These are phyloP conservation scores for Chaetomiaceae sp. DNA, from an alignment of 2,329 filamentous ascomycete genomes.

Conservation along the genomic window DNA sequence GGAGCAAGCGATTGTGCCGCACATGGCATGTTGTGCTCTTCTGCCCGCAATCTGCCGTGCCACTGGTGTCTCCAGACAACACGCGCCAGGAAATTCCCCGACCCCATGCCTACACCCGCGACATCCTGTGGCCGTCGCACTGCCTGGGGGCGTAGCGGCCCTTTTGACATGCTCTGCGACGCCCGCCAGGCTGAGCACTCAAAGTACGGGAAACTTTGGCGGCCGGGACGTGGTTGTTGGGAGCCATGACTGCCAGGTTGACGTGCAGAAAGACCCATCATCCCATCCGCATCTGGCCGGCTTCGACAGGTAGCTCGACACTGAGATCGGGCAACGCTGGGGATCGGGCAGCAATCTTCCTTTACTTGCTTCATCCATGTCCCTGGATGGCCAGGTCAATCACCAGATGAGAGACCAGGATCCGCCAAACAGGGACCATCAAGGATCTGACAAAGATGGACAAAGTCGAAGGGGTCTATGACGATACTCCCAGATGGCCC, in stretches of 20 bases:
- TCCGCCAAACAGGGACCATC: neutral
- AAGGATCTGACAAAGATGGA: neutral
- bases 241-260: slow-evolving; percentile 1
- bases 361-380: too few relatives aligned
- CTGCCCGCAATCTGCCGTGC: slow-evolving; percentile 10
- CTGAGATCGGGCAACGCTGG: too few relatives aligned
- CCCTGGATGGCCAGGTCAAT: too few relatives aligned
- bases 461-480: too few relatives aligned
- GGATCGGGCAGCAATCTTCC: slow-evolving; percentile 9
- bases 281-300: neutral
- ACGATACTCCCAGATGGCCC: too few relatives aligned
- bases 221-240: neutral
- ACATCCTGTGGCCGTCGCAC: slow-evolving; percentile 14
- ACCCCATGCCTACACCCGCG: slow-evolving; percentile 10
- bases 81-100: slow-evolving; percentile 16
- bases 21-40: slow-evolving; percentile 8
- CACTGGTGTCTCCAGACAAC: slow-evolving; percentile 6
- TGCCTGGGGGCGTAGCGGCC: neutral
- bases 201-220: neutral
- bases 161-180: slow-evolving; percentile 1
- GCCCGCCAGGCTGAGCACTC: neutral
- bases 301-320: too few relatives aligned
- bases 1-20: slow-evolving; percentile 8
- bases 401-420: slow-evolving; percentile 1
- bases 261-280: neutral